Conservation (phyloP, 148 eudicot genomes). For the Linanthus parryae region DNA sequence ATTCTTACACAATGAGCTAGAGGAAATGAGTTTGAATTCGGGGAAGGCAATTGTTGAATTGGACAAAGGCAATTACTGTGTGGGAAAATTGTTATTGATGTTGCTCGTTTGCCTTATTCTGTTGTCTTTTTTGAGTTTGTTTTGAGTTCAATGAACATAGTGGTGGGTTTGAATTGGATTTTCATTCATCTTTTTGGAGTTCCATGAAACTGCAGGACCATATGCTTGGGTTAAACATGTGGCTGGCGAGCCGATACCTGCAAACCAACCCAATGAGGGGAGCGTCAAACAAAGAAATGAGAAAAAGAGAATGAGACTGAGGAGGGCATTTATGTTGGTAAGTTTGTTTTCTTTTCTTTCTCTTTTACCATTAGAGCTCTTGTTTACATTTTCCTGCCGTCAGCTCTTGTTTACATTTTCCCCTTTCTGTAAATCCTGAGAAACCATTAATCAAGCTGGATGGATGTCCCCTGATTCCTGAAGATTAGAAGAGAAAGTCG, state of each 20-base stretch:
- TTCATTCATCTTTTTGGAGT: not conserved
- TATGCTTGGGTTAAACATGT: constrained; percentile 82
- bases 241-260: constrained; percentile 62
- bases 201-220: constrained; percentile 56
- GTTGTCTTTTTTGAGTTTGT: too few species aligned
- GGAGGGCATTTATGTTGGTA: constrained; percentile 71
- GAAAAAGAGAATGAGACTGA: constrained; percentile 67
- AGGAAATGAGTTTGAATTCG: too few species aligned
- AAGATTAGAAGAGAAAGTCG: not conserved
- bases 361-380: not conserved
- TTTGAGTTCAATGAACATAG: too few species aligned
- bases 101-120: too few species aligned
- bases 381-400: not conserved
- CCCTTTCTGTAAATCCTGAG: not conserved
- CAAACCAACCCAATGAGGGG: constrained; percentile 82
- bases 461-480: not conserved
- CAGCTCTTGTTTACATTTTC: not conserved
- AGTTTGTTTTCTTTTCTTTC: not conserved
- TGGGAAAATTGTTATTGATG: too few species aligned
- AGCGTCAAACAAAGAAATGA: constrained; percentile 86
- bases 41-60: too few species aligned
- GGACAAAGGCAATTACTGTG: too few species aligned
- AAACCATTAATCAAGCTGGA: not conserved
- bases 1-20: too few species aligned
- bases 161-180: too few species aligned